Evolutionary conservation across 495 filamentous ascomycete genomes (phyloP), one percentile per base, ranked within the genome.

Genomic region (Aspergillus funiculosus): DNA sequence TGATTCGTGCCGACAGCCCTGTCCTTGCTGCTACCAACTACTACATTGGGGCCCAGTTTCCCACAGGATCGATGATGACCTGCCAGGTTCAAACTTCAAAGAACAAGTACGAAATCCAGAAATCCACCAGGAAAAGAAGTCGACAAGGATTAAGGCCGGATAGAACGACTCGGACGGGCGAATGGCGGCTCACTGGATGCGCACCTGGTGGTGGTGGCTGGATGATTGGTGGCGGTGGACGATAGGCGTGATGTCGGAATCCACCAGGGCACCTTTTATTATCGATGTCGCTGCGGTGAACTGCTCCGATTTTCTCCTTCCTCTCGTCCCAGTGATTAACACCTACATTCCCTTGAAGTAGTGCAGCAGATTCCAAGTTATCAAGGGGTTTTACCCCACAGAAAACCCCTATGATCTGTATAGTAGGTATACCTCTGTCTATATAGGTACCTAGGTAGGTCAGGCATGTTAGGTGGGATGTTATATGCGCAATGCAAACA

Each of bases 151-250:
- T 15, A 31, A 27, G 39, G 39, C 36, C 25, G 13, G 41, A 20
- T 24, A 46, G 32, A 44, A 44, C 42, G 39, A 47, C 22, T 22
- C 45, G 50, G 49, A 55, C 43, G 39, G 56, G 50, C 66, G 62
- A 69, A 69, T 69, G 55, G 61, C 54, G 56, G 51, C n/a, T 26
- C 57, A 31, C 37, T 79, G 10, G 75, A 76, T 15, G 79, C 83
- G 51, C 72, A 90, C 39, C 72, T 83, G 54, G 46, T 39, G 46
- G 32, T 44, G 29, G 30, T 42, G 39, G 34, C 22, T 21, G 46
- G 42, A 32, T 50, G 45, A 57, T 57, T 57, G 54, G 54, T 44
- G 48, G 40, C 34, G 22, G 29, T 15, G 6, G 19, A 26, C 29
- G 50, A 47, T 39, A 30, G 31, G 27, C 43, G 34, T 38, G 22